Conservation (phyloP, 176 grass and related monocot genomes). For the Alloteropsis semialata region DNA sequence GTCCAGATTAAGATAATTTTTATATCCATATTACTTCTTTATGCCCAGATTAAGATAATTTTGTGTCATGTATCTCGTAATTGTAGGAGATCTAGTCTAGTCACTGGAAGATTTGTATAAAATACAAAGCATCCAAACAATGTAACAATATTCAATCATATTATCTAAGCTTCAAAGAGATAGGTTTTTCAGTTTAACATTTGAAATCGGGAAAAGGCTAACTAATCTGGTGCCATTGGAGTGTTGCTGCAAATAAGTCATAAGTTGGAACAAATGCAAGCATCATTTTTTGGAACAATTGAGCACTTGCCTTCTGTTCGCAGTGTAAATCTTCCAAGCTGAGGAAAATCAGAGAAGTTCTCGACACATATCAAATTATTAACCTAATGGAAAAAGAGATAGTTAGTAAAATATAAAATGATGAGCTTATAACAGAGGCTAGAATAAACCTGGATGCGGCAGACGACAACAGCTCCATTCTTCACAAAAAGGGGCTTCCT, state of each 20-base stretch:
- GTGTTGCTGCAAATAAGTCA: not conserved
- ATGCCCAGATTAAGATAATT: no score
- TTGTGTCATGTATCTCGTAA: no score
- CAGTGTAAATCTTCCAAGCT: conserved; percentile 95
- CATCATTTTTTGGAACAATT: no score
- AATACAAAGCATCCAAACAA: no score
- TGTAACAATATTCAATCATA: not conserved
- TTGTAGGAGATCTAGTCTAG: no score
- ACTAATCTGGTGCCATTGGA: not conserved
- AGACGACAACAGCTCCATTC: conserved; percentile 91
- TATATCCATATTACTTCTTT: no score
- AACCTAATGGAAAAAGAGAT: conserved; percentile 46
- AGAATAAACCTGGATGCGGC: conserved; percentile 63
- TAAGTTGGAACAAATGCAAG: not conserved
- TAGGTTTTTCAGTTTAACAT: not conserved
- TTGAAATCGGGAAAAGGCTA: not conserved
- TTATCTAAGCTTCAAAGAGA: not conserved
- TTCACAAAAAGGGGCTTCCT: conserved; percentile 94
- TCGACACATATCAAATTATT: conserved; percentile 88
- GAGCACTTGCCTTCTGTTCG: conserved; percentile 65
- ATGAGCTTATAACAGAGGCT: not conserved
- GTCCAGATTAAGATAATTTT: no score
- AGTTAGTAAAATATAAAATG: not conserved
- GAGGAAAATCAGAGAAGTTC: conserved; percentile 76
- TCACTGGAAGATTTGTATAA: not conserved